phyloP scores from a whole-genome alignment of 2,329 filamentous ascomycete genomes.

The Massarina eburnea region DNA sequence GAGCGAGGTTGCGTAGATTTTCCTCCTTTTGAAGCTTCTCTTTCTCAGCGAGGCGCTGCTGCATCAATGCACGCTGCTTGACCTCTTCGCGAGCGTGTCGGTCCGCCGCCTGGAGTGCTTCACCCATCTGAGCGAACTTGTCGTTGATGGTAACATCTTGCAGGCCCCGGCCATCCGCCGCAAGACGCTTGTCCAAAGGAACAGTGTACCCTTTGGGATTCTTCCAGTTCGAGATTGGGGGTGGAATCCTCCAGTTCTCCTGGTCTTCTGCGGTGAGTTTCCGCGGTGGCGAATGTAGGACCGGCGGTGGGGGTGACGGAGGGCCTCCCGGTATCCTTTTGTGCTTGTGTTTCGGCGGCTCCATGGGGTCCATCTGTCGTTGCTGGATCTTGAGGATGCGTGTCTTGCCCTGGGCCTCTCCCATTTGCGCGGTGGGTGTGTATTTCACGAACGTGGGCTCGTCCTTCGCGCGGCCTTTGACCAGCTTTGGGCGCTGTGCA shows the following conservation, averaged over 20 bases:
- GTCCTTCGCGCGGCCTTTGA: constrained; percentile 76
- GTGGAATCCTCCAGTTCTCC: constrained; percentile 90
- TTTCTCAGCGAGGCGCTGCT: constrained; percentile 93
- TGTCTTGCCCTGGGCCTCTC: constrained; percentile 80
- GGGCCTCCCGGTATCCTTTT: constrained; percentile 96
- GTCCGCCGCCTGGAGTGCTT: constrained; percentile 92
- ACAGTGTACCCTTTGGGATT: constrained; percentile 98
- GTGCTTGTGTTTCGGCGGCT: constrained; percentile 97
- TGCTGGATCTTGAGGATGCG: constrained; percentile 99
- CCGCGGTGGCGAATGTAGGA: constrained; percentile 91
- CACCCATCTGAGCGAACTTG: constrained; percentile 95
- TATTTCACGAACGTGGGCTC: constrained; percentile 95
- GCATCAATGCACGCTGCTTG: constrained; percentile 88
- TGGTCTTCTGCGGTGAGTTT: constrained; percentile 97
- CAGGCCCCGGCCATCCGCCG: constrained; percentile 86
- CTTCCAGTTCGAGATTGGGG: constrained; percentile 97
- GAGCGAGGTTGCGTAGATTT: constrained; percentile 80
- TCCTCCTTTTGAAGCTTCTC: constrained; percentile 95
- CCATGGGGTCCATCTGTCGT: constrained; percentile 89
- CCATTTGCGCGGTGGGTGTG: constrained; percentile 96
- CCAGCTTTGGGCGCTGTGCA: constrained; percentile 93
- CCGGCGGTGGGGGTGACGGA: constrained; percentile 86
- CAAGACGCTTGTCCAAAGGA: constrained; percentile 89
- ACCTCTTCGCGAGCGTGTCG: constrained; percentile 95
- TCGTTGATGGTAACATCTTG: constrained; percentile 97